Conservation (phyloP, 2,329 filamentous ascomycete species). For the Aphanoascus verrucosus region DNA sequence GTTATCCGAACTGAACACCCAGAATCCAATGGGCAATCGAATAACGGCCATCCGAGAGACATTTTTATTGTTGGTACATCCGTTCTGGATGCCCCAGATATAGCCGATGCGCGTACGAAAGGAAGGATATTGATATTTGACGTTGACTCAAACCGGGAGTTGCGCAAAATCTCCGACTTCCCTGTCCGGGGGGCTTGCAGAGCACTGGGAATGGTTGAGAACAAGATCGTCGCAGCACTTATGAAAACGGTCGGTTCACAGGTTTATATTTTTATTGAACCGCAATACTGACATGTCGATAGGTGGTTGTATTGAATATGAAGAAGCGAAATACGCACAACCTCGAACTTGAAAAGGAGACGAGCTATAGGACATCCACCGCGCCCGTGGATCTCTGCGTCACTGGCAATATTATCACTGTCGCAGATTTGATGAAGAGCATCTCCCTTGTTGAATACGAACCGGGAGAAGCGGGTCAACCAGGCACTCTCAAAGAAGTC, state of each 20-base stretch:
- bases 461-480: conserved; percentile 45
- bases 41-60: conserved; percentile 47
- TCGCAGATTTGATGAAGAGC: conserved; percentile 91
- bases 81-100: conserved; percentile 47
- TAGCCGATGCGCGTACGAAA: conserved; percentile 44
- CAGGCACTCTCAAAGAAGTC: conserved; percentile 58
- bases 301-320: conserved; percentile 51
- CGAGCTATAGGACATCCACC: conserved; percentile 69
- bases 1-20: conserved; percentile 66
- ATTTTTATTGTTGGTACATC: conserved; percentile 88
- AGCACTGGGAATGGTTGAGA: conserved; percentile 61
- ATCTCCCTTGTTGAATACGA: conserved; percentile 66
- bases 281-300: not conserved
- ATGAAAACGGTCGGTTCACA: conserved; percentile 61
- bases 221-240: conserved; percentile 74
- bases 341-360: conserved; percentile 55
- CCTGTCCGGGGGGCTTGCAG: conserved; percentile 70
- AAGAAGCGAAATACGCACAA: conserved; percentile 26
- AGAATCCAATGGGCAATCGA: conserved; percentile 46
- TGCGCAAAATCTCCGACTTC: conserved; percentile 60
- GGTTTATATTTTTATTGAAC: not conserved
- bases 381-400: conserved; percentile 73
- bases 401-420: conserved; percentile 62
- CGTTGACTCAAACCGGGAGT: conserved; percentile 56
- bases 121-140: conserved; percentile 81